Base-by-base conservation (phyloP, 331 rosid genomes). In the Acacia pycnantha region DNA sequence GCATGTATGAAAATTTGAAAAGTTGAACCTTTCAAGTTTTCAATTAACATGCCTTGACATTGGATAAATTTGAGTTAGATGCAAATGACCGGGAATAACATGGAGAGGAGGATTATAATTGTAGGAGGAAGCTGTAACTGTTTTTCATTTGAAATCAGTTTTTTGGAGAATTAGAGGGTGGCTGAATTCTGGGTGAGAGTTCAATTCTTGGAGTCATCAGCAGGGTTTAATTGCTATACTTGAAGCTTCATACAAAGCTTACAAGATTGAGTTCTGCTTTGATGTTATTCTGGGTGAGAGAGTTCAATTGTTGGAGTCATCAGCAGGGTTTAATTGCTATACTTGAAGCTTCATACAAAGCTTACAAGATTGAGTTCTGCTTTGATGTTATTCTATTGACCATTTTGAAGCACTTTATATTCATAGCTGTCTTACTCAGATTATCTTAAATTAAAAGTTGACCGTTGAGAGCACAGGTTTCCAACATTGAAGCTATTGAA, bases 401-500 rank as follows among this genome's bases (percentile, higher is more conserved):
- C 50, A 48, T 29, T 33, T 13, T 86, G 81, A 71, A 62, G 70
- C 78, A 21, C 21, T 76, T 74, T 59, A 53, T 70, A 22, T 76
- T 82, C 46, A 10, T 58, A 65, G 51, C 44, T 74, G 40, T 37
- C 12, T 51, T 66, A 14, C 33, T 31, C 56, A 24, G 46, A 67
- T 66, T 67, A 46, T 77, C 81, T 66, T 19, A 31, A 71, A 43
- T 43, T 43, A 74, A 69, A 74, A 64, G 77, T 40, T 78, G 59
- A 78, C 79, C 41, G 41, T 43, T 64, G 75, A 54, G 81, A 85
- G 37, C 75, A 56, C 86, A 92, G 98, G 88, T 95, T 80, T 90
- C 96, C 75, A 88, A 88, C 74, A 89, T 83, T 83, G 98, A 95
- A 87, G 98, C 98, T 87, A 77, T 95, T 51, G 90, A 93, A 82